Evolutionary conservation across 768 basidiomycete genomes (phyloP), one percentile per base, ranked within the genome.

Genomic region (Phaeotremella fagi): DNA sequence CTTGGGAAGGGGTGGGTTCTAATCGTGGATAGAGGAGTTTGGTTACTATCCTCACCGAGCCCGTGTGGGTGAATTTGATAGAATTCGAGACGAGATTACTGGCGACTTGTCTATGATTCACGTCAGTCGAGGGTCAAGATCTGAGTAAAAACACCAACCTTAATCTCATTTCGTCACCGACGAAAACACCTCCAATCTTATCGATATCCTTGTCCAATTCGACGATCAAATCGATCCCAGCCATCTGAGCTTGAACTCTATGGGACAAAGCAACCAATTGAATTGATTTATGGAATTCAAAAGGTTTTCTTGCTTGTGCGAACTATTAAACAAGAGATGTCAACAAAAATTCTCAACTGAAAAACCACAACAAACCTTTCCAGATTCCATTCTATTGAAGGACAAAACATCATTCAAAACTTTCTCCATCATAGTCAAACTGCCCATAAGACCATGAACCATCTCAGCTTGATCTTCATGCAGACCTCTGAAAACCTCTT

Each of bases 81-180:
- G 75, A 75, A 47, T 77, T 77, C 24, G 72, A 87, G 4, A 87
- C 84, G 42, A 92, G 82, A 71, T 91, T 90, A 44, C 85, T 89
- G 71, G 85, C 80, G 48, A 88, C 83, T 73, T 89, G 87, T 36
- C 41, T 45, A 29, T 9, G 26, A 45, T 7, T 43, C 22, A 16
- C 16, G 7, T 33, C 7, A 33, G 31, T 7, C 16, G n/a, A n/a
- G n/a, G n/a, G n/a, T n/a, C n/a, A n/a, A n/a, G n/a, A n/a, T n/a
- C n/a, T n/a, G n/a, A n/a, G n/a, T n/a, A n/a, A n/a, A n/a, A n/a
- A n/a, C 31, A 16, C 31, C 31, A 63, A 67, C 62, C 87, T 80
- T 46, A 90, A 69, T 14, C 89, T 81, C 42, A 85, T 84, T 64
- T 90, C 88, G 68, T 92, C 88, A 23, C 89, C 88, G 14, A 86